Conservation (phyloP, 2,329 filamentous ascomycete species). For the Epichloe sylvatica region DNA sequence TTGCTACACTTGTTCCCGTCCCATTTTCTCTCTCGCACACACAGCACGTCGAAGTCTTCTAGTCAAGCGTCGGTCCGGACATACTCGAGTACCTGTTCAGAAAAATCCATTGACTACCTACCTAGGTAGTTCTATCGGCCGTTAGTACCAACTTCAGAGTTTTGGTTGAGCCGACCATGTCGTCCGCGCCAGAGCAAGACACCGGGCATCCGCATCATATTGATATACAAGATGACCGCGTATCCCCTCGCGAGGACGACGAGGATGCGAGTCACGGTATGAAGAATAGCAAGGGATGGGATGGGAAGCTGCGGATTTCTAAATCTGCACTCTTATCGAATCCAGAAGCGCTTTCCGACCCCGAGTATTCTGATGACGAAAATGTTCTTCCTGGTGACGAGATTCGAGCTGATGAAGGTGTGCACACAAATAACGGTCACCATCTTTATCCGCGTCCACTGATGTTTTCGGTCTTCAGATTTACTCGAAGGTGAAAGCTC, state of each 20-base stretch:
- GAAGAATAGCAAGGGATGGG: slow-evolving; percentile 59
- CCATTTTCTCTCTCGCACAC: neutral
- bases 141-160: neutral
- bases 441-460: slow-evolving; percentile 2
- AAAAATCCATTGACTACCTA: neutral
- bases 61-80: neutral
- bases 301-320: slow-evolving; percentile 67
- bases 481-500: slow-evolving; percentile 46
- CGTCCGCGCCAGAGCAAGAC: slow-evolving; percentile 24
- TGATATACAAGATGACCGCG: slow-evolving; percentile 32
- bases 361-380: slow-evolving; percentile 66
- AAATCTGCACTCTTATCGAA: slow-evolving; percentile 50
- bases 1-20: neutral
- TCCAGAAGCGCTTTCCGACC: slow-evolving; percentile 69
- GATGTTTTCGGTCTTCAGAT: slow-evolving; percentile 27
- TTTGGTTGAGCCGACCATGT: neutral
- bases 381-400: slow-evolving; percentile 56
- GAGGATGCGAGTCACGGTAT: slow-evolving; percentile 33
- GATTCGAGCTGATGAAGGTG: slow-evolving; percentile 72
- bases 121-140: neutral
- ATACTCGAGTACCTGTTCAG: neutral
- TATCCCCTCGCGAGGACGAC: slow-evolving; percentile 22
- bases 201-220: slow-evolving; percentile 29
- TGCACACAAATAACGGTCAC: slow-evolving; percentile 6
- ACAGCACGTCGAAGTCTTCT: neutral